These are phyloP conservation scores for Thielaviopsis euricoi DNA, from an alignment of 2,329 filamentous ascomycete genomes.

Conservation along the genomic window DNA sequence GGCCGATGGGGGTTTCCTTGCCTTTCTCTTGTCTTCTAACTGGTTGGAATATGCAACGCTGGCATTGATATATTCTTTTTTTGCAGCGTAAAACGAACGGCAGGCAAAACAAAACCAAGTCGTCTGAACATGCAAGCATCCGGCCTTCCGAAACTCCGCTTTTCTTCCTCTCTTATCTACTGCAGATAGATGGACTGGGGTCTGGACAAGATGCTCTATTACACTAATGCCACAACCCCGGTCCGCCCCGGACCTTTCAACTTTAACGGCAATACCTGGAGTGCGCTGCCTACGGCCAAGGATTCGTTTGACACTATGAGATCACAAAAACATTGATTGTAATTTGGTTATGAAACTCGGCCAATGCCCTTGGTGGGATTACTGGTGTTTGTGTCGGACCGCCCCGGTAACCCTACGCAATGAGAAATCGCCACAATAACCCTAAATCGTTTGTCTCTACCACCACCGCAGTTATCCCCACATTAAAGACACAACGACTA, in stretches of 20 bases:
- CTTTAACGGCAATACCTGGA: not conserved
- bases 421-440: no score
- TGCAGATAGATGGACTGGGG: not conserved
- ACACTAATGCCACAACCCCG: not conserved
- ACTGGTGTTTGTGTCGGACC: no score
- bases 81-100: not conserved
- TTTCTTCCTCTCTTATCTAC: not conserved
- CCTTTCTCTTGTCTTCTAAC: not conserved
- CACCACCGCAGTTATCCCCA: no score
- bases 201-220: not conserved
- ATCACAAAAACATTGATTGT: not conserved
- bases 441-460: no score
- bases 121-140: not conserved
- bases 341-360: no score
- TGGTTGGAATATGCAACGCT: no score
- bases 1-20: not conserved
- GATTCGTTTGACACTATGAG: not conserved
- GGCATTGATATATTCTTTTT: not conserved
- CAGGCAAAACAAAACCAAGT: not conserved
- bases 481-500: no score
- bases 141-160: not conserved
- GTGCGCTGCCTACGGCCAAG: not conserved
- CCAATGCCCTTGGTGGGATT: no score
- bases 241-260: not conserved
- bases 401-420: no score